Evolutionary conservation across 306 rosid species (phyloP), one percentile per base, ranked within the genome.

Genomic region (Malus sylvestris): DNA sequence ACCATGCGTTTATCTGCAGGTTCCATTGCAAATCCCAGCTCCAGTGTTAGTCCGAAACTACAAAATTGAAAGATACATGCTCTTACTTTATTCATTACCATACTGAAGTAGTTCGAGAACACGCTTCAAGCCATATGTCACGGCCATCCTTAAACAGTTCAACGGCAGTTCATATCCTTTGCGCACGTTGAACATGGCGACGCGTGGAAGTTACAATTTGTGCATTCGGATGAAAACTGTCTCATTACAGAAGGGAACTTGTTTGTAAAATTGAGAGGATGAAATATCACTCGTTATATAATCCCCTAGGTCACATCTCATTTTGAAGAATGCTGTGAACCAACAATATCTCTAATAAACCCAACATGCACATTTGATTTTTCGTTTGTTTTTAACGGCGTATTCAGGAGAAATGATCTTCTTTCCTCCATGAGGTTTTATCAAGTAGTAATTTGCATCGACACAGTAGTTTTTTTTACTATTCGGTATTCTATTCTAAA

Each of bases 21-120:
- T 78, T 83, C 99, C 72, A 77, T 86, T 77, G 87, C 96, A 42
- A 89, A 77, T 76, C 85, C 91, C 73, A 88, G 69, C 69, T 67
- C 92, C 16, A 53, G 71, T 62, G 76, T 84, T 53, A 92, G 99
- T 80, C 96, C 85, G 20, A 92, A 95, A 82, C 78, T 95, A 78
- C 88, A 84, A 84, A 80, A 80, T 74, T 95, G 89, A 92, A 71
- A 81, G 78, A 67, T 61, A 52, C 1, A 6, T 55, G 61, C 29
- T 70, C 38, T 65, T 70, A 60, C 55, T 13, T 33, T 45, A 52
- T 30, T 58, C n/a, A 76, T 45, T 29, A 57, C 55, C 67, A 42
- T 32, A 20, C 25, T 74, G 5, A 72, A 30, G 23, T 72, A 29
- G 73, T 30, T 78, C 72, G 3, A 49, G 51, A 25, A 42, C 67